phyloP scores from a whole-genome alignment of 768 basidiomycete genomes.

The Phylloporus scabripes region DNA sequence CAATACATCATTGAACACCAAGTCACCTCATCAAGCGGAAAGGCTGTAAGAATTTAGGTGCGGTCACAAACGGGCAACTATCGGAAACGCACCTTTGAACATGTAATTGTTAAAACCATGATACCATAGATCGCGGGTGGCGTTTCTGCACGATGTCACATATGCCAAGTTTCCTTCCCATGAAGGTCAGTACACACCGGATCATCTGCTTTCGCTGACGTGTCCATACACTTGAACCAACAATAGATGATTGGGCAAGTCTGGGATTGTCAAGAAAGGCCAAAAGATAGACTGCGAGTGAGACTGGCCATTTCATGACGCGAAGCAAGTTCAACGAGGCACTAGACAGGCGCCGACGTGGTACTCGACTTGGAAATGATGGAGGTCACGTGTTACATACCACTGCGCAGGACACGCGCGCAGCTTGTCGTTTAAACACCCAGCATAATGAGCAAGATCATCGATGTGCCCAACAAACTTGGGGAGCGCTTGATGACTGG shows the following conservation, averaged over 20 bases:
- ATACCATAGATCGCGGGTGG: constrained; percentile 76
- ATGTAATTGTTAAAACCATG: constrained; percentile 91
- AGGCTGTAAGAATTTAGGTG: constrained; percentile 45
- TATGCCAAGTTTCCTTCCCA: background rate
- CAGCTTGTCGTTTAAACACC: constrained; percentile 2
- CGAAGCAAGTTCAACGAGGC: constrained; percentile 4
- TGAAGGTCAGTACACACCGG: constrained; percentile 38
- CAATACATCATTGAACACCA: constrained; percentile 4
- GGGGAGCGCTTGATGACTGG: constrained; percentile 73
- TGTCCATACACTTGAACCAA: constrained; percentile 45
- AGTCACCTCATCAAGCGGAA: constrained; percentile 76
- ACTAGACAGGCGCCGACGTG: constrained; percentile 20
- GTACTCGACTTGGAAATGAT: background rate
- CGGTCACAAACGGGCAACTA: constrained; percentile 4
- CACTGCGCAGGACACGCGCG: background rate
- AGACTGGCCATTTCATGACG: constrained; percentile 42
- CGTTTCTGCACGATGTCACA: constrained; percentile 43
- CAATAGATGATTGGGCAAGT: constrained; percentile 9
- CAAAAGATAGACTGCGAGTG: constrained; percentile 38
- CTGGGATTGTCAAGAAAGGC: constrained; percentile 31
- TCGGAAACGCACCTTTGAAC: constrained; percentile 54
- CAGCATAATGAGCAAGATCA: constrained; percentile 42
- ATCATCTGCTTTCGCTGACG: constrained; percentile 48
- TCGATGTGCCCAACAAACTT: constrained; percentile 55
- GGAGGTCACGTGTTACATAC: constrained; percentile 18